These are phyloP conservation scores for Aspergillus homomorphus DNA, from an alignment of 495 filamentous ascomycete species.

Conservation along the genomic window DNA sequence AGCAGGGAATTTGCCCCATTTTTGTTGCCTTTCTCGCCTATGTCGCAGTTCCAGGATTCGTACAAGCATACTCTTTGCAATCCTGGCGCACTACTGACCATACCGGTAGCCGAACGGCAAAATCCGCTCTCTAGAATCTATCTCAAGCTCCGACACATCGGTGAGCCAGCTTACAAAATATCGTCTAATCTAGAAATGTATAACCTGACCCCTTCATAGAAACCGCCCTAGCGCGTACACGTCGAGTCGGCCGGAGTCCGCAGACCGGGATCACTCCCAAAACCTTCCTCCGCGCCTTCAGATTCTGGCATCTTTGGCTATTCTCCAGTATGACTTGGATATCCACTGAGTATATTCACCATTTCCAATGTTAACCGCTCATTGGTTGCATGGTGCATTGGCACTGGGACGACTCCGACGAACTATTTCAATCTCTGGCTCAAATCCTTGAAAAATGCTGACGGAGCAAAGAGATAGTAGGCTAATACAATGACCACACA, in stretches of 20 bases:
- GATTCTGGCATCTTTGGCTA: constrained; percentile 18
- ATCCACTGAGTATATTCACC: neutral
- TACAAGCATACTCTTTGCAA: constrained; percentile 1
- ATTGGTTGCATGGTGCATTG: constrained; percentile 18
- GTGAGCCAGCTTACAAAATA: neutral
- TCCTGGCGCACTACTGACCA: neutral
- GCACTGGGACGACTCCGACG: constrained; percentile 9
- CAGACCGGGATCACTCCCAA: constrained; percentile 13
- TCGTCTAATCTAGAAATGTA: neutral
- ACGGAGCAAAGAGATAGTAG: constrained; percentile 18
- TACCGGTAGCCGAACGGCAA: constrained; percentile 6
- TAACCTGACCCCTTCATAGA: neutral
- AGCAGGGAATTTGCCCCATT: constrained; percentile 19
- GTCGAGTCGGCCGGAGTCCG: constrained; percentile 12
- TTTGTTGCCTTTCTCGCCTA: constrained; percentile 17
- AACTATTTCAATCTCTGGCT: constrained; percentile 22
- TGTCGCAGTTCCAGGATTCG: constrained; percentile 16
- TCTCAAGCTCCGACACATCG: constrained; percentile 11
- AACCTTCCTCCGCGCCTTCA: constrained; percentile 15
- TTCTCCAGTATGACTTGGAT: constrained; percentile 8
- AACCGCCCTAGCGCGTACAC: constrained; percentile 11
- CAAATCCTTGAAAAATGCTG: constrained; percentile 15
- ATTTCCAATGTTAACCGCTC: too few relatives aligned
- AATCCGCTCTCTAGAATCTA: constrained; percentile 15
- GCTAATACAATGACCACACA: neutral